Evolutionary conservation across 352 stramenopile species (phyloP), one percentile per base, ranked within the genome.

Genomic region (Phytopythium chamaehyphon): DNA sequence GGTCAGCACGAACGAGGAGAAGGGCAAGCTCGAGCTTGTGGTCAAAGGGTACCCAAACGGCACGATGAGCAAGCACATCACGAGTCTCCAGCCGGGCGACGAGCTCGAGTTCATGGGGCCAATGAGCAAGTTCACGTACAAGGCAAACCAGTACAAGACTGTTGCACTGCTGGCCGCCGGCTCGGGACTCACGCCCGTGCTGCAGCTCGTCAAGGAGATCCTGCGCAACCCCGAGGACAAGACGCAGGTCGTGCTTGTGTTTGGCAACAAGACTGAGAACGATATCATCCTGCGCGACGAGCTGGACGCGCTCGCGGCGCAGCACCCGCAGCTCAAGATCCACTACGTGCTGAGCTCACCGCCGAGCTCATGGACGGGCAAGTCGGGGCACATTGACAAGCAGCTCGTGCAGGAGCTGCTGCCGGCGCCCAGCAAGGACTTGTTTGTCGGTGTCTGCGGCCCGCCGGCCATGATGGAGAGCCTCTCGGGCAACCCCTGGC

Each of bases 221-320:
- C 74, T 89, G 19, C 69, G 70, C 37, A 83, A 91, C 56, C 72
- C 78, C 5, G 66, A 86, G 39, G 85, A 95, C 68, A 71, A 76
- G 49, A 95, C 85, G 33, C 65, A 90, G 59, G 62, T 94, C 6
- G 76, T 76, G 45, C 59, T 95, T 0, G 61, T 96, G 40, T 94
- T 89, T 54, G 80, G 65, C 54, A 96, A 95, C 66, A 66, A 77
- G 33, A 85, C 73, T 16, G 68, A 86, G 39, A 57, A 82, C 12
- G 87, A 96, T 54, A 96, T 96, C 49, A 72, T 95, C 49, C 66
- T 94, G 38, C 77, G 80, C 16, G 67, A 88, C 14, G 80, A 92
- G 54, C 62, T 96, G 46, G 83, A 86, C 43, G 69, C 63, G 12
- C 58, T 86, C 49, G 57, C 73, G 33, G 64, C 69, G 54, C 63